Evolutionary conservation across 2,329 filamentous ascomycete genomes (phyloP), one percentile per base, ranked within the genome.

Genomic region (Stachybotrys elegans): DNA sequence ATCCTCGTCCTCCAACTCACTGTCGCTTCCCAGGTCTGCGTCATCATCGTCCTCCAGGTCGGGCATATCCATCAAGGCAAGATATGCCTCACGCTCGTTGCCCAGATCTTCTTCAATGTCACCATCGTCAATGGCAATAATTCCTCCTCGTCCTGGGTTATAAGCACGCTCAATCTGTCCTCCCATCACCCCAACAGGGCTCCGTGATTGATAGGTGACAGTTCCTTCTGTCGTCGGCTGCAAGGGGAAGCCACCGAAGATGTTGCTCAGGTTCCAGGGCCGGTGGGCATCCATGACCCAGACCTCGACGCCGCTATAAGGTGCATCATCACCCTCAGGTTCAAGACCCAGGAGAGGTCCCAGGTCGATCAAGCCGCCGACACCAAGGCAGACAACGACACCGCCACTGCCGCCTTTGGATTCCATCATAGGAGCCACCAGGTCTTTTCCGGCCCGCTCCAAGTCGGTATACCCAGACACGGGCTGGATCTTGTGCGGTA

Each of bases 401-500:
- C 92, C 92, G 42, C 92, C 92, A 53, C 79, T 84, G 9, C 92
- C 92, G 20, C 92, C 92, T 45, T 86, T 78, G 22, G 81, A 82
- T 58, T 86, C 83, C 74, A 89, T 91, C 88, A 96, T 90, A 11
- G 90, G 90, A 43, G 75, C 76, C 32, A 96, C 86, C 36, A 94
- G 75, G 52, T 91, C 83, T 58, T 80, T 78, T 37, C 91, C 91
- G 19, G 85, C 85, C 54, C 81, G 83, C 59, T 88, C 78, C 38
- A 98, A 79, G 63, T 97, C 93, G 52, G 81, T 84, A 80, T 96
- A 97, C 44, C 93, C 93, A 17, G 88, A 82, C 43, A 98, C 85
- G 2, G 93, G 93, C 58, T 96, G 88, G 59, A 97, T 95, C 68
- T 96, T 97, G 71, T 97, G 92, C 13, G 86, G 88, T 55, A 98